Conservation (phyloP, 148 eudicot genomes). For the Camellia sinensis region DNA sequence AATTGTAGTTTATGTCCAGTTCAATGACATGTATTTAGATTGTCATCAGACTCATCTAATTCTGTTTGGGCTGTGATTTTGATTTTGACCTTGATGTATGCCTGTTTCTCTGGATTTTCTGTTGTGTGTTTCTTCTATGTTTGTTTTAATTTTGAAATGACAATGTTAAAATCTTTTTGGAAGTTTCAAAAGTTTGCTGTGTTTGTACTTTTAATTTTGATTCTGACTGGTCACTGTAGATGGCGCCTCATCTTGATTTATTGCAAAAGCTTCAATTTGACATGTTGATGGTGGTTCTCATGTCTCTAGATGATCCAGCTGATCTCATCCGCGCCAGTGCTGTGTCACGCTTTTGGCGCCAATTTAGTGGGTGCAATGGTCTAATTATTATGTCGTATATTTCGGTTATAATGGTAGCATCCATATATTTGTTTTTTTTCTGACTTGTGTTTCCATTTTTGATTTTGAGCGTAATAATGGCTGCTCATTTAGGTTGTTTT, state of each 20-base stretch:
- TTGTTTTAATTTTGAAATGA: too few relatives aligned
- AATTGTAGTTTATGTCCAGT: neutral
- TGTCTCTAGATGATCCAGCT: constrained; percentile 63
- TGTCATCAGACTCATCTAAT: neutral
- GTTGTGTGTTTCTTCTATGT: too few relatives aligned
- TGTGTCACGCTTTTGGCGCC: constrained; percentile 62
- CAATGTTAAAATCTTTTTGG: constrained; percentile 12
- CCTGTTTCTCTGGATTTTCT: neutral
- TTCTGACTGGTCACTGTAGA: neutral
- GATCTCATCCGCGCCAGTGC: constrained; percentile 60
- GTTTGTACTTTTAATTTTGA: neutral
- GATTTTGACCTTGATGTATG: neutral
- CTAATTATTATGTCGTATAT: neutral
- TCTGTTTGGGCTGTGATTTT: neutral
- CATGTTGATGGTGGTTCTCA: constrained; percentile 37
- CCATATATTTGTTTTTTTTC: neutral
- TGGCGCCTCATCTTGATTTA: constrained; percentile 40
- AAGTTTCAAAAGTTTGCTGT: neutral
- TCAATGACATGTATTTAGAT: neutral
- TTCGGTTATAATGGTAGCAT: neutral
- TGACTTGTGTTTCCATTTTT: neutral
- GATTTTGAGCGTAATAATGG: neutral
- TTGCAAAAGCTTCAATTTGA: constrained; percentile 51
- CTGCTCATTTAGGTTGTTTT: neutral
- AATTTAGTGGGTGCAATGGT: constrained; percentile 45